These are phyloP conservation scores for Citrus trifoliata DNA, from an alignment of 345 rosid genomes.

Conservation along the genomic window DNA sequence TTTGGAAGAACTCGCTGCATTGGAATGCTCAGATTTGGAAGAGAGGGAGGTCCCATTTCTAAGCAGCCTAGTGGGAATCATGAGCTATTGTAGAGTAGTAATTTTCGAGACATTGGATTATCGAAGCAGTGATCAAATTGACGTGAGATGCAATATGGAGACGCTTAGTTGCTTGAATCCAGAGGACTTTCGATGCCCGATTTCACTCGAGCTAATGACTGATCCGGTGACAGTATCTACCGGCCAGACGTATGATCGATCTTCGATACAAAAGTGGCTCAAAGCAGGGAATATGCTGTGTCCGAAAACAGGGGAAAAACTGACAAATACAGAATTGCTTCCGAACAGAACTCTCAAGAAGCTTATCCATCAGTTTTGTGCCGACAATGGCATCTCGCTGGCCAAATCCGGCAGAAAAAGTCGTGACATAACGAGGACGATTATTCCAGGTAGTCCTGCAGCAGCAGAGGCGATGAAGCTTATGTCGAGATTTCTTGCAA, in stretches of 20 bases:
- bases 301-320: slow-evolving; percentile 81
- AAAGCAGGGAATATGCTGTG: slow-evolving; percentile 65
- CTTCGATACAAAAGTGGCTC: slow-evolving; percentile 78
- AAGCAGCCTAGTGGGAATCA: slow-evolving; percentile 54
- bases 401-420: slow-evolving; percentile 27
- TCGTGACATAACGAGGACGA: slow-evolving; percentile 42
- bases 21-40: slow-evolving; percentile 30
- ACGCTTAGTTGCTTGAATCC: slow-evolving; percentile 49
- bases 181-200: slow-evolving; percentile 84
- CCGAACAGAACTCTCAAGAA: slow-evolving; percentile 54
- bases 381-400: slow-evolving; percentile 42
- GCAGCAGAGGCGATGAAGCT: slow-evolving; percentile 45
- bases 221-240: slow-evolving; percentile 83
- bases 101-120: slow-evolving; percentile 38
- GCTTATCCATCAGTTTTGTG: slow-evolving; percentile 57
- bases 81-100: slow-evolving; percentile 69
- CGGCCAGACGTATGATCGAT: slow-evolving; percentile 86
- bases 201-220: slow-evolving; percentile 79
- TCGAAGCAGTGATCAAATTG: slow-evolving; percentile 24
- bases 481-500: slow-evolving; percentile 47
- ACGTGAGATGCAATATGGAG: slow-evolving; percentile 31
- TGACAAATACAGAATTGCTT: slow-evolving; percentile 46
- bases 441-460: slow-evolving; percentile 48
- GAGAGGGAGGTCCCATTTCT: slow-evolving; percentile 48
- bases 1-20: slow-evolving; percentile 49